A percentile compares a stretch with the other conserved stretches of the same genome.
phyloP scores from a whole-genome alignment of 2,329 filamentous ascomycete species.

The Zasmidium angulare region DNA sequence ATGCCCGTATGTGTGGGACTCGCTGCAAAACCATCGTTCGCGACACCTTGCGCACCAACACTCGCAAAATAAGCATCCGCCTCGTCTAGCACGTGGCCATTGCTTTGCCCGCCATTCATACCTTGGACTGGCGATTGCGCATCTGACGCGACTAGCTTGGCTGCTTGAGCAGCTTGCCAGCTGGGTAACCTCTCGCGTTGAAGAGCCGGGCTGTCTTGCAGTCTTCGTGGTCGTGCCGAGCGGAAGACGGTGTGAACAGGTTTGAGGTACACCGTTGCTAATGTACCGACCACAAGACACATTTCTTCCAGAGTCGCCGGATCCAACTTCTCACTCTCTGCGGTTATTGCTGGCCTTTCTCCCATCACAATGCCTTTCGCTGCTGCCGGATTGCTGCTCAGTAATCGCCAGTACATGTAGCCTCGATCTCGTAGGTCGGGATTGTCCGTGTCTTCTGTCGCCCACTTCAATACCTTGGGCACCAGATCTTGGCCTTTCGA shows the following conservation, averaged over 20 bases:
- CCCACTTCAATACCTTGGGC: conserved; percentile 95
- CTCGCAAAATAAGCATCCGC: conserved; percentile 88
- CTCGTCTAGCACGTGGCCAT: conserved; percentile 58
- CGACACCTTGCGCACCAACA: conserved; percentile 68
- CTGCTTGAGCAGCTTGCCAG: conserved; percentile 45
- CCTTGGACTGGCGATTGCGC: conserved; percentile 64
- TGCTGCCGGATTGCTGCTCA: conserved; percentile 85
- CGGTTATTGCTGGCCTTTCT: conserved; percentile 92
- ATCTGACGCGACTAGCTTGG: conserved; percentile 28
- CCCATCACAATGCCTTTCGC: conserved; percentile 94
- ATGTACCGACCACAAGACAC: conserved; percentile 91
- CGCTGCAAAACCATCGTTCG: conserved; percentile 55
- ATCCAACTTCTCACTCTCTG: conserved; percentile 92
- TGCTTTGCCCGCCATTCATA: conserved; percentile 14
- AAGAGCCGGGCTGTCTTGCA: conserved; percentile 81
- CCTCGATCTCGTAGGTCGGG: conserved; percentile 92
- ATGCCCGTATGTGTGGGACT: conserved; percentile 24
- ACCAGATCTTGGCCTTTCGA: conserved; percentile 93
- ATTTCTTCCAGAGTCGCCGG: conserved; percentile 91
- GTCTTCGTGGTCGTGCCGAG: conserved; percentile 73
- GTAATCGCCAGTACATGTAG: conserved; percentile 98
- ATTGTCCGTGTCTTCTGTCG: conserved; percentile 98
- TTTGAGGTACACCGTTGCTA: conserved; percentile 96
- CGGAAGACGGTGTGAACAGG: conserved; percentile 97
- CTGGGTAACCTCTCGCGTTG: conserved; percentile 69